These are phyloP conservation scores for Syncephalastrum sp. DNA, from an alignment of 371 early-diverging fungal species.

Conservation along the genomic window DNA sequence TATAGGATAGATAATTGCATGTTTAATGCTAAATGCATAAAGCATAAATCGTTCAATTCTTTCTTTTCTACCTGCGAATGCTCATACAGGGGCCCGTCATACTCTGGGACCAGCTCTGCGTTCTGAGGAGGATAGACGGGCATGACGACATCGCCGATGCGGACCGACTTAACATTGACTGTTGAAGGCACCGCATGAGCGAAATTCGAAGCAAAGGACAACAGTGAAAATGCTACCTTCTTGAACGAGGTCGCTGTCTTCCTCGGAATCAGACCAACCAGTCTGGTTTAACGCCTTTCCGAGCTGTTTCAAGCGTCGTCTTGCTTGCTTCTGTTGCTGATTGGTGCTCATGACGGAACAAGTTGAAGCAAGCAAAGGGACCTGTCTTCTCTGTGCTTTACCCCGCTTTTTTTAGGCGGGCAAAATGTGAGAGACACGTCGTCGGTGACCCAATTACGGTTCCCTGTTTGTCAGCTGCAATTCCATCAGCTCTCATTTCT, in stretches of 20 bases:
- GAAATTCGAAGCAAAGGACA: neutral
- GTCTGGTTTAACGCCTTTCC: slow-evolving; percentile 35
- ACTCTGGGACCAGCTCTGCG: slow-evolving; percentile 69
- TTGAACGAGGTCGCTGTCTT: slow-evolving; percentile 34
- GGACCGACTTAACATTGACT: slow-evolving; percentile 44
- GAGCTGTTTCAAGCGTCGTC: slow-evolving; percentile 44
- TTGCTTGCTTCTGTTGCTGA: slow-evolving; percentile 36
- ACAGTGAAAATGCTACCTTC: slow-evolving; percentile 36
- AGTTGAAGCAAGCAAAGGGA: too few species aligned
- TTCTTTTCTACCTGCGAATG: slow-evolving; percentile 57
- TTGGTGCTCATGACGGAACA: slow-evolving; percentile 15
- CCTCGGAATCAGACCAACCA: slow-evolving; percentile 55
- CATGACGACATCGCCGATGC: slow-evolving; percentile 68
- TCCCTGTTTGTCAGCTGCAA: too few species aligned
- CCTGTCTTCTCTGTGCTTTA: too few species aligned
- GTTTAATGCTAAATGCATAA: slow-evolving; percentile 2
- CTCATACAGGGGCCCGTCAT: slow-evolving; percentile 61
- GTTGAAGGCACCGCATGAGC: neutral
- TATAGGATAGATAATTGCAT: slow-evolving; percentile 29
- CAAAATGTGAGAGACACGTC: too few species aligned
- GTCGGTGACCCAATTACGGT: too few species aligned
- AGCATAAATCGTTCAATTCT: neutral
- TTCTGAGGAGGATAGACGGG: slow-evolving; percentile 51
- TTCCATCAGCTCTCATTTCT: too few species aligned
- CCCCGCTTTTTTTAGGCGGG: too few species aligned